Percentiles rank a stretch among this genome's conserved stretches.
These are phyloP conservation scores for Tricholoma sp. DNA, from an alignment of 768 basidiomycete genomes.

Conservation along the genomic window DNA sequence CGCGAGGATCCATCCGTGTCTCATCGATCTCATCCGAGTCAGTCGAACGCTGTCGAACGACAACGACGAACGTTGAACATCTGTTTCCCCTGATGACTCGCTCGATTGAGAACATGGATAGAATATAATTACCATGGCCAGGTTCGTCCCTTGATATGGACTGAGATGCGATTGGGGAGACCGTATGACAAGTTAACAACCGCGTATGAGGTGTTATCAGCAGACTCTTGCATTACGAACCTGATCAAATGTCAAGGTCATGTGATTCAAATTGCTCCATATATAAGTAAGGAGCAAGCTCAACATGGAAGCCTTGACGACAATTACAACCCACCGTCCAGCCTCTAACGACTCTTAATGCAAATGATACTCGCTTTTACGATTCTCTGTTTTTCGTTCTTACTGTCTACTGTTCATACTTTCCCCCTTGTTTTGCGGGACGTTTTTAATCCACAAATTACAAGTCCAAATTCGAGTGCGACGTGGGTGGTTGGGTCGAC, in stretches of 20 bases:
- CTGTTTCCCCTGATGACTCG: no score
- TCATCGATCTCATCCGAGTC: no score
- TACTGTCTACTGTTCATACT: slow-evolving; percentile 19
- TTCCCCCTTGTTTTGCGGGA: slow-evolving; percentile 34
- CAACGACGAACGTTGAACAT: no score
- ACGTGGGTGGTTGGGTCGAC: slow-evolving; percentile 46
- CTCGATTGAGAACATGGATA: no score
- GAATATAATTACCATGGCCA: no score
- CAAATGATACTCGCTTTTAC: slow-evolving; percentile 24
- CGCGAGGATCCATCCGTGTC: no score
- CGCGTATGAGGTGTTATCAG: no score
- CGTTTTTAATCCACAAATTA: slow-evolving; percentile 48
- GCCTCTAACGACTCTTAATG: slow-evolving; percentile 6
- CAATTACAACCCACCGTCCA: slow-evolving; percentile 13
- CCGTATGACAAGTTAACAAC: no score
- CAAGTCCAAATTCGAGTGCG: slow-evolving; percentile 36
- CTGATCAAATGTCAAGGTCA: slow-evolving; percentile 16
- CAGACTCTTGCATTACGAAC: no score
- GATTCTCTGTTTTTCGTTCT: slow-evolving; percentile 24
- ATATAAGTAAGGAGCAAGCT: slow-evolving; percentile 13
- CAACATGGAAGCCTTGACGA: slow-evolving; percentile 6
- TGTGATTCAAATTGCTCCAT: slow-evolving; percentile 15
- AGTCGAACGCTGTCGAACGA: no score
- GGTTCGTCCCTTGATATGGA: no score
- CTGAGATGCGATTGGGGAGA: no score